phyloP scores from a whole-genome alignment of 2,329 filamentous ascomycete species.

The Neurospora sp. region DNA sequence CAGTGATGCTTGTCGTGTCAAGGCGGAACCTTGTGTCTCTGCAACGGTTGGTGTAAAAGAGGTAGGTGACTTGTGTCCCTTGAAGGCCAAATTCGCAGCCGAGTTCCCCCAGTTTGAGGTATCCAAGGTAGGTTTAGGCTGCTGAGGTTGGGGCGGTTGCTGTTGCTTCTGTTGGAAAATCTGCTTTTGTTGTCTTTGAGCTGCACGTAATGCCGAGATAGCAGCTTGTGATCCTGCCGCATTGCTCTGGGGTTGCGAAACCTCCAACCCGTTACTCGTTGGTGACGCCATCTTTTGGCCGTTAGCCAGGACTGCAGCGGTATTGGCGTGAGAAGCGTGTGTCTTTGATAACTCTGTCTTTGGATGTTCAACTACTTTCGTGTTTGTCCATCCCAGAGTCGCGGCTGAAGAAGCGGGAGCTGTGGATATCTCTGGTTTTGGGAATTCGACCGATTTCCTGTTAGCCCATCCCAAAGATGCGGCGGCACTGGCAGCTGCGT shows the following conservation, averaged over 20 bases:
- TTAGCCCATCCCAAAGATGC: conserved; percentile 65
- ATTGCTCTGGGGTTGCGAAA: conserved; percentile 53
- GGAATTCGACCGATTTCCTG: conserved; percentile 53
- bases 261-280: not conserved
- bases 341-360: conserved; percentile 45
- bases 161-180: conserved; percentile 20
- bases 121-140: not conserved
- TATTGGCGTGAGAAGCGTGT: conserved; percentile 35
- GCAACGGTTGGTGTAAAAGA: conserved; percentile 27
- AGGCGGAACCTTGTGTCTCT: conserved; percentile 46
- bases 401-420: conserved; percentile 44
- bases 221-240: conserved; percentile 66
- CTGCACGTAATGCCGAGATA: conserved; percentile 41
- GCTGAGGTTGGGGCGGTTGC: conserved; percentile 7
- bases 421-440: conserved; percentile 51
- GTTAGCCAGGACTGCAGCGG: conserved; percentile 32
- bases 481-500: conserved; percentile 61
- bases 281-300: conserved; percentile 35
- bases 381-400: conserved; percentile 61
- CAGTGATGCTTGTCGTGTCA: conserved; percentile 25
- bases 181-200: conserved; percentile 31
- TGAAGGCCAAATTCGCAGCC: conserved; percentile 49
- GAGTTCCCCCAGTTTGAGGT: conserved; percentile 48
- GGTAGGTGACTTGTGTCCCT: conserved; percentile 18
- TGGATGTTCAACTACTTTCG: conserved; percentile 55